A percentile compares a stretch with the other conserved stretches of the same genome.
phyloP scores from a whole-genome alignment of 1,284 basidiomycete species.

The Boletellus sp. region DNA sequence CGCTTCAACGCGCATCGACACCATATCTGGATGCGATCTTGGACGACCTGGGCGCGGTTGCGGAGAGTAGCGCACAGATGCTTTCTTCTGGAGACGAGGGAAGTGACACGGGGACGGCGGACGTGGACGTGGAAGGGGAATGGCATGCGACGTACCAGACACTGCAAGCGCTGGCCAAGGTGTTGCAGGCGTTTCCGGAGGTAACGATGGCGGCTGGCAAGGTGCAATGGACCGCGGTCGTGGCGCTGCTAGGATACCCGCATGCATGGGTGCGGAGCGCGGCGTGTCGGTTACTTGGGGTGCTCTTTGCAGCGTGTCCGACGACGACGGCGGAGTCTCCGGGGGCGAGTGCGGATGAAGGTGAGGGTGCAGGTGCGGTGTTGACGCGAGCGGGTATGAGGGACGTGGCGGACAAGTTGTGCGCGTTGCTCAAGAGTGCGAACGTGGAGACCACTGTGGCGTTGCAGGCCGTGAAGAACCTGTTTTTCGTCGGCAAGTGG shows the following conservation, averaged over 20 bases:
- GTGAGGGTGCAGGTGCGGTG: conserved; percentile 21
- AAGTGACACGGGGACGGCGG: conserved; percentile 32
- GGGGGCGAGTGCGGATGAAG: conserved; percentile 1
- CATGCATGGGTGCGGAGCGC: conserved; percentile 93
- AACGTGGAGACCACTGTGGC: conserved; percentile 76
- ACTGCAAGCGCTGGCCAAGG: conserved; percentile 64
- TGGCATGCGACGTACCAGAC: conserved; percentile 88
- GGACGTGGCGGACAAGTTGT: conserved; percentile 74
- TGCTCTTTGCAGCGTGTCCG: conserved; percentile 53
- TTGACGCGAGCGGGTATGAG: conserved; percentile 57
- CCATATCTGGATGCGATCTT: conserved; percentile 55
- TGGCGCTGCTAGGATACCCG: conserved; percentile 77
- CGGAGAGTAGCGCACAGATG: conserved; percentile 46
- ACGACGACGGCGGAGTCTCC: conserved; percentile 21
- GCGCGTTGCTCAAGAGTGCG: conserved; percentile 78
- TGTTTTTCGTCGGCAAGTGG: conserved; percentile 88
- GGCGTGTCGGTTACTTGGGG: conserved; percentile 74
- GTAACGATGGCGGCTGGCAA: conserved; percentile 27
- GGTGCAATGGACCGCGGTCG: conserved; percentile 65
- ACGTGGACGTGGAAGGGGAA: conserved; percentile 47
- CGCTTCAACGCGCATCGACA: conserved; percentile 47
- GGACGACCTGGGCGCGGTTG: conserved; percentile 52
- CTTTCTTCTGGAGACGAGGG: conserved; percentile 23
- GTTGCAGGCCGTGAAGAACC: conserved; percentile 89
- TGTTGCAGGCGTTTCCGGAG: conserved; percentile 58